Conservation (phyloP, 1,139 yeast genomes). For the Spencermartinsiella ligniputridi region DNA sequence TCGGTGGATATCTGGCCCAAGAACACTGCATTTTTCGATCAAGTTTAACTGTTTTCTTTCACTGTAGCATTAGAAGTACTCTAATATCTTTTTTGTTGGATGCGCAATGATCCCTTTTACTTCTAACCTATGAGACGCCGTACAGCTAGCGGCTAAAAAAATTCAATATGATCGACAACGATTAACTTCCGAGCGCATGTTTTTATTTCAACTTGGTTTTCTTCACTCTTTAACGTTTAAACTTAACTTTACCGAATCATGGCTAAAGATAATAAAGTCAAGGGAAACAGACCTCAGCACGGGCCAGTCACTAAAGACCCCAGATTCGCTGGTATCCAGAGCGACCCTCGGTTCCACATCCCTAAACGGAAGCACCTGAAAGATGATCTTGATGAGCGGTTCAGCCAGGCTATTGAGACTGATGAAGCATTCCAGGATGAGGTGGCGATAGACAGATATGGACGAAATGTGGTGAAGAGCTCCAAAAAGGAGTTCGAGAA, state of each 20-base stretch:
- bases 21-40: no score
- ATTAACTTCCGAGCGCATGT: no score
- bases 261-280: slow-evolving; percentile 4
- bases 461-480: slow-evolving; percentile 57
- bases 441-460: slow-evolving; percentile 78
- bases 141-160: background rate
- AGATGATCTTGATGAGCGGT: slow-evolving; percentile 82
- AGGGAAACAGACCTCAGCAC: slow-evolving; percentile 4
- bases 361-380: slow-evolving; percentile 69
- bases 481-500: slow-evolving; percentile 52
- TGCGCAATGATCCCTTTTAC: no score
- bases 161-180: background rate
- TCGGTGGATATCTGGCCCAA: no score
- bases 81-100: no score
- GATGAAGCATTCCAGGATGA: slow-evolving; percentile 61
- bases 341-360: slow-evolving; percentile 81
- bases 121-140: background rate
- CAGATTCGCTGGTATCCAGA: slow-evolving; percentile 73
- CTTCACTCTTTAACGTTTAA: background rate
- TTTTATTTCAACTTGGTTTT: no score
- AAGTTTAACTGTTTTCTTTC: no score
- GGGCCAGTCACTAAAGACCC: slow-evolving; percentile 54
- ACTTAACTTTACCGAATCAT: background rate
- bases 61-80: no score
- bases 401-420: slow-evolving; percentile 49